Percentiles rank a stretch among this genome's conserved stretches.
Conservation (phyloP, 2,329 filamentous ascomycete species). For the Neospermospora avenae region DNA sequence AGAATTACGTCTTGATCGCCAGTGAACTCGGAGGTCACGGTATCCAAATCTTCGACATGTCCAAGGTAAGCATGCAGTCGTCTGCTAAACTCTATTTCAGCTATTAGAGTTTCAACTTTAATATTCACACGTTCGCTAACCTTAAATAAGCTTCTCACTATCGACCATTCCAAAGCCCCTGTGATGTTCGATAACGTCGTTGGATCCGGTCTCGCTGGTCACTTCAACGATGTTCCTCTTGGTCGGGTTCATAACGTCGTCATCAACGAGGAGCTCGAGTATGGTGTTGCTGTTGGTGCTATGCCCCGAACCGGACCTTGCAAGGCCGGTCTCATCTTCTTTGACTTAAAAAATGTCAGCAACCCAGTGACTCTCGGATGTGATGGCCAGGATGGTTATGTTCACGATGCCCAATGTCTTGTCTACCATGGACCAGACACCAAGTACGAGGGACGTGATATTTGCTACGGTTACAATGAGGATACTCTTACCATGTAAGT, state of each 20-base stretch:
- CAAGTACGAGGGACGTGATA: conserved; percentile 23
- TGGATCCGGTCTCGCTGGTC: conserved; percentile 29
- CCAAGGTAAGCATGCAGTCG: conserved; percentile 28
- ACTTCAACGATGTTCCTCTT: conserved; percentile 34
- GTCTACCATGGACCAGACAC: conserved; percentile 25
- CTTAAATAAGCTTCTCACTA: conserved; percentile 29
- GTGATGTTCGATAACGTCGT: conserved; percentile 39
- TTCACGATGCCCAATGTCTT: conserved; percentile 39
- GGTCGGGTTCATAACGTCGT: conserved; percentile 43
- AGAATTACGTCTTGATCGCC: conserved; percentile 39
- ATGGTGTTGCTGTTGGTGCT: conserved; percentile 38
- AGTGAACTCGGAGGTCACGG: conserved; percentile 45
- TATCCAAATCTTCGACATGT: conserved; percentile 55
- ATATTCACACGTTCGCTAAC: neutral
- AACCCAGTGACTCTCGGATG: conserved; percentile 47
- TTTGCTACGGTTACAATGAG: conserved; percentile 28
- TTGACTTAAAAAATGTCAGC: conserved; percentile 45
- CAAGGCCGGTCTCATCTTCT: conserved; percentile 47
- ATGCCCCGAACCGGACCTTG: conserved; percentile 38
- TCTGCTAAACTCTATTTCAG: neutral
- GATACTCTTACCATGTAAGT: conserved; percentile 35
- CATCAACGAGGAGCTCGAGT: conserved; percentile 38
- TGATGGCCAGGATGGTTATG: conserved; percentile 42
- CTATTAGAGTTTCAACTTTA: neutral
- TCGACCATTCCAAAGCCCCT: conserved; percentile 40